Base-by-base conservation (phyloP, 1,139 yeast genomes). In the Wickerhamomyces sp. region DNA sequence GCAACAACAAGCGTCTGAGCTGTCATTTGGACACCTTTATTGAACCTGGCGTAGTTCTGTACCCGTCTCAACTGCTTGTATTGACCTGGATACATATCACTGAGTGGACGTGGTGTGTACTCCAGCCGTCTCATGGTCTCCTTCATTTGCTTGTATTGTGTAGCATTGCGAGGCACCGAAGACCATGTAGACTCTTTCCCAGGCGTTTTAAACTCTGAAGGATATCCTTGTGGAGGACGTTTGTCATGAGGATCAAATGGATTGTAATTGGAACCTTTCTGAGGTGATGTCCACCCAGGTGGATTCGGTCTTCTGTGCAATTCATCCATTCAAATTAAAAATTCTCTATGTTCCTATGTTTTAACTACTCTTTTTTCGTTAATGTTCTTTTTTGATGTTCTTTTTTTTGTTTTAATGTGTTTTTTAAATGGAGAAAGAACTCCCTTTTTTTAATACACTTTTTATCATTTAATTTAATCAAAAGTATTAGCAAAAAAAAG, bases 181-280 rank as follows among this genome's bases (percentile, higher is more conserved):
- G 81, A 69, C 65, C 82, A 81, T 21, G 65, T 58, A 17, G 78
- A 78, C 39, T 70, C 63, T 34, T 65, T 67, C 1, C 80, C 76
- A 0, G 86, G 84, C 5, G 76, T 60, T 44, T 70, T 66, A 59
- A 68, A 85, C 58, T 86, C 96, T 12, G 90, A 81, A 1, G 96
- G 96, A 49, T 86, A 86, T 2, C 95, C 95, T 56, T 78, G 80
- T 0, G 95, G 76, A 0, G 96, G 95, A 38, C 96, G 68, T 28
- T 67, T 59, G 58, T 86, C 96, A 0, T 76, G 63, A 0, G 92
- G 85, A 56, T 86, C 96, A 55, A 81, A 86, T 3, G 95, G 95
- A 51, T 86, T 86, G 57, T 85, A 87, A 1, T 30, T 19, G 16
- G 49, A 40, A 1, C 54, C 55, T 7, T 49, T 92, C 47, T 73